Conservation (phyloP, 306 rosid species). For the Echinosophora koreensis region DNA sequence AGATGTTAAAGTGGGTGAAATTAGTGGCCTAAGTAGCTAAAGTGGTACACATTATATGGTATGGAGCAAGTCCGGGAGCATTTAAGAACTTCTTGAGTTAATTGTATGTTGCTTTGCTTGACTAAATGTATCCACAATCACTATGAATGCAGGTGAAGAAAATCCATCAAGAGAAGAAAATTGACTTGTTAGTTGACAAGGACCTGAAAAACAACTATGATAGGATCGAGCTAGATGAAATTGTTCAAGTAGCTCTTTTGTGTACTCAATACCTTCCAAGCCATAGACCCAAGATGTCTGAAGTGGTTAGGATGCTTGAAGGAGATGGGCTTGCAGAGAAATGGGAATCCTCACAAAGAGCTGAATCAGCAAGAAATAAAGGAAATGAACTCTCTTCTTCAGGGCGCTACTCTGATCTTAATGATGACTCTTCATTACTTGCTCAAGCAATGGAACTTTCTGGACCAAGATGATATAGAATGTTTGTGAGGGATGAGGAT, state of each 20-base stretch:
- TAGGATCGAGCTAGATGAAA: constrained; percentile 85
- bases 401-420: constrained; percentile 89
- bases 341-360: constrained; percentile 94
- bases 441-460: constrained; percentile 99
- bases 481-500: not conserved
- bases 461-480: constrained; percentile 77
- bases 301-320: constrained; percentile 97
- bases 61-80: not conserved
- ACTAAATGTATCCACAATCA: not conserved
- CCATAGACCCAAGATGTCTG: constrained; percentile 94
- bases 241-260: constrained; percentile 84
- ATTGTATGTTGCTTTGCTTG: constrained; percentile 5
- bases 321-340: constrained; percentile 98
- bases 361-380: constrained; percentile 80
- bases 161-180: constrained; percentile 86
- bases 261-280: constrained; percentile 89
- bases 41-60: no score
- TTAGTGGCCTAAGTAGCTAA: no score
- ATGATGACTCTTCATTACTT: constrained; percentile 95
- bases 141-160: constrained; percentile 77
- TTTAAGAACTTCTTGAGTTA: not conserved
- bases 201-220: constrained; percentile 75
- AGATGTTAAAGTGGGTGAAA: no score
- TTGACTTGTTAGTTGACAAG: constrained; percentile 84
- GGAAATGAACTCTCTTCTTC: constrained; percentile 87